phyloP scores from a whole-genome alignment of 352 stramenopile species.

The Ophiocytium majus region DNA sequence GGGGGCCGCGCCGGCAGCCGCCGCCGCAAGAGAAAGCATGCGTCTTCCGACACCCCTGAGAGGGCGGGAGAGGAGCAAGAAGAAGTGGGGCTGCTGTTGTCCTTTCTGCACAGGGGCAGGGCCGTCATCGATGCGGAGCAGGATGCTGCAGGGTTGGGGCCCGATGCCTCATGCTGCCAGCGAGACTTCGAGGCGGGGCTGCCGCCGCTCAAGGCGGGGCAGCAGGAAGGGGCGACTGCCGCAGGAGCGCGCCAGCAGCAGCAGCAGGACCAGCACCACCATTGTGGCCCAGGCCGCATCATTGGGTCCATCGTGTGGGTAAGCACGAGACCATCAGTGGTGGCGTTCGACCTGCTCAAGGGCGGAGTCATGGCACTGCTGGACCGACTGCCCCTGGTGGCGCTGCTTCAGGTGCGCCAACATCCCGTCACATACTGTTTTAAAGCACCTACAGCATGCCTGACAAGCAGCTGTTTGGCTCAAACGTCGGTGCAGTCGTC shows the following conservation, averaged over 20 bases:
- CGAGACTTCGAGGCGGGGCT: background rate
- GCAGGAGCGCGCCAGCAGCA: background rate
- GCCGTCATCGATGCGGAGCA: background rate
- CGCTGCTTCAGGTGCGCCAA: slow-evolving; percentile 13
- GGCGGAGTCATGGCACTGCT: background rate
- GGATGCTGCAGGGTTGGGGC: background rate
- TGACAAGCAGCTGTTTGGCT: no score
- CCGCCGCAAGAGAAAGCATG: background rate
- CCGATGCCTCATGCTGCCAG: no score
- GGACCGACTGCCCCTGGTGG: slow-evolving; percentile 5
- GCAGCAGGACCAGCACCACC: background rate
- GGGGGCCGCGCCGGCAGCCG: background rate
- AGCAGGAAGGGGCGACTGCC: no score
- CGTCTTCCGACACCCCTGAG: background rate
- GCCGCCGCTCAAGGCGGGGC: no score
- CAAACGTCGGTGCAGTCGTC: no score
- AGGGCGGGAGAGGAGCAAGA: slow-evolving; percentile 2
- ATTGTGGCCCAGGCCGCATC: background rate
- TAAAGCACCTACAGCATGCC: no score
- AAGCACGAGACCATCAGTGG: background rate
- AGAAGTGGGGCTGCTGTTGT: background rate
- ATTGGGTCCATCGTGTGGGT: slow-evolving; percentile 21
- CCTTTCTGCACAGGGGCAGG: background rate
- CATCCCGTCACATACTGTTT: no score
- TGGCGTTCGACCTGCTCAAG: slow-evolving; percentile 11